Evolutionary conservation across 169 alveolate genomes (phyloP), one percentile per base, ranked within the genome.

Genomic region (Eimeria tenella): DNA sequence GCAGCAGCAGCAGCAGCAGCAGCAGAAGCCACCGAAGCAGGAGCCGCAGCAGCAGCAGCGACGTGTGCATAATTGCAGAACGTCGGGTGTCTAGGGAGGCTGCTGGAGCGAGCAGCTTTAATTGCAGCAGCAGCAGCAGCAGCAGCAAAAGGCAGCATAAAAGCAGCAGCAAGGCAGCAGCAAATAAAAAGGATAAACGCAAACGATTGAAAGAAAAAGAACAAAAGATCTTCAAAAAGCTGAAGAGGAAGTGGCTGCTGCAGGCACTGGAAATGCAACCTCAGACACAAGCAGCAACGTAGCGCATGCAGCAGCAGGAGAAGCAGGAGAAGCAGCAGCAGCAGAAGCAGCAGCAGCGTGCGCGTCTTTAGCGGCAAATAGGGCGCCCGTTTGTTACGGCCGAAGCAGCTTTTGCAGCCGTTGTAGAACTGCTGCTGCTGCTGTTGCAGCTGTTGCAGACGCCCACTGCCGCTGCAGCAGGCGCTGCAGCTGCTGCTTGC

Each of bases 191-290:
- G 68, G 19, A 58, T 13, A 58, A 17, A 58, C 68, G 11, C 68
- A 58, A 17, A 58, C 68, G 19, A 10, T 17, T 10, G 19, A 17
- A 58, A 3, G 21, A 17, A 15, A 68, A 23, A 68, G 79, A 68
- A 68, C 79, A 31, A 11, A 68, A 68, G 11, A 21, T 68, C 21
- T 23, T 68, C 50, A 17, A 23, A 11, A 21, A 23, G 21, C 4
- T 68, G 79, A 68, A 68, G 11, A 21, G 79, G 50, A 68, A 68
- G 49, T 68, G 79, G 79, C 15, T 68, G 79, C 79, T 68, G 13
- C 49, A 68, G 79, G 79, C 79, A 4, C 79, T 68, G 25, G 79
- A 68, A 23, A 4, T 68, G 79, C 79, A 68, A 0, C 6, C 79
- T 49, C 5, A 23, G 1, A 31, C 31, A 19, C 19, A 68, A 68